Conservation (phyloP, 805 yeast genomes). For the Zygotorulaspora florentina region DNA sequence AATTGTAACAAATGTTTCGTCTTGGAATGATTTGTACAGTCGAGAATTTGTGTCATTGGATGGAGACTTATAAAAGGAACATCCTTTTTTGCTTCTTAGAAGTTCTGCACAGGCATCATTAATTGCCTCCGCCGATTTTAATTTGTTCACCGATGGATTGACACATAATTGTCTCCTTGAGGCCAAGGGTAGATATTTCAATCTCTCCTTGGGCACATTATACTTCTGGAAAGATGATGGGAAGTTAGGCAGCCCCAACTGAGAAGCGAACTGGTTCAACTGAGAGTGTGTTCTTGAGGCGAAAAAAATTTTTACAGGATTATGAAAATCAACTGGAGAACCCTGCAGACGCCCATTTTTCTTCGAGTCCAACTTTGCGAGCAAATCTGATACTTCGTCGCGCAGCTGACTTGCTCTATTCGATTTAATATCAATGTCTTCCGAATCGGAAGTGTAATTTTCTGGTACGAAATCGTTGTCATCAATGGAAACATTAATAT, state of each 20-base stretch:
- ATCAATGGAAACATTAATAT: constrained; percentile 31
- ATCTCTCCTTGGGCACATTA: constrained; percentile 41
- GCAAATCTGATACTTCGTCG: constrained; percentile 45
- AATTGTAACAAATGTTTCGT: constrained; percentile 50
- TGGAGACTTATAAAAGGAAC: constrained; percentile 36
- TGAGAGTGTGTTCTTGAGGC: constrained; percentile 92
- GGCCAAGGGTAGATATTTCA: constrained; percentile 69
- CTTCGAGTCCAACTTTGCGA: constrained; percentile 40
- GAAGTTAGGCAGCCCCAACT: constrained; percentile 56
- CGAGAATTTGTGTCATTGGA: constrained; percentile 38
- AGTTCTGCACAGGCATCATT: constrained; percentile 80
- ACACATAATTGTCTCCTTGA: constrained; percentile 85
- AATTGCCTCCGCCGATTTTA: constrained; percentile 49
- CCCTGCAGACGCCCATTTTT: constrained; percentile 16
- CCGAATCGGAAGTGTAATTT: constrained; percentile 20
- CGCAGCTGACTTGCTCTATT: constrained; percentile 27
- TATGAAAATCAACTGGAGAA: constrained; percentile 20
- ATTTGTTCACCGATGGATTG: constrained; percentile 52
- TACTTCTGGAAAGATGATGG: constrained; percentile 51
- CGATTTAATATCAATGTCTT: constrained; percentile 31
- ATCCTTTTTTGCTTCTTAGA: constrained; percentile 41
- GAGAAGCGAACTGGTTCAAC: constrained; percentile 71
- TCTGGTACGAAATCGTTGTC: constrained; percentile 23
- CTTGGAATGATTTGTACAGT: constrained; percentile 45
- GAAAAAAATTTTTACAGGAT: constrained; percentile 53